These are phyloP conservation scores for Panicum virgatum DNA, from an alignment of 202 grass and related monocot genomes.

Conservation along the genomic window DNA sequence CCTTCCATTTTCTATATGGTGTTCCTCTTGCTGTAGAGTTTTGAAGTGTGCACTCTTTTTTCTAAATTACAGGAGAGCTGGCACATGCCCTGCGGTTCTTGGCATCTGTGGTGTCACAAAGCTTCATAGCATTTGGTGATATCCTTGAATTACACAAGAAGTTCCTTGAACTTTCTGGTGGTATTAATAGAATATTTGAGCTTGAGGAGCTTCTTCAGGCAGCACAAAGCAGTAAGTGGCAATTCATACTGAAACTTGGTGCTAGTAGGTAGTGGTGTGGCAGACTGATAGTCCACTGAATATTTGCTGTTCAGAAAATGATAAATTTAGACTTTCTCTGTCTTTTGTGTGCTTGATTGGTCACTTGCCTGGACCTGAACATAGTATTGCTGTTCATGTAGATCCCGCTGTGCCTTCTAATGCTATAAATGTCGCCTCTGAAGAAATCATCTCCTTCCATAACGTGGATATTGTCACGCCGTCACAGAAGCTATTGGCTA, in stretches of 20 bases:
- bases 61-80: conserved; percentile 68
- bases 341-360: background rate
- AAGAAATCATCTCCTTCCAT: conserved; percentile 79
- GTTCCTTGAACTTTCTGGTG: conserved; percentile 94
- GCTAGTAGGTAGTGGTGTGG: background rate
- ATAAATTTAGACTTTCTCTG: conserved; percentile 4
- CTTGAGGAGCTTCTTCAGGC: conserved; percentile 87
- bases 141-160: conserved; percentile 95
- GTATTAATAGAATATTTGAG: conserved; percentile 95
- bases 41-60: conserved; percentile 11
- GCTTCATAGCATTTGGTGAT: conserved; percentile 98
- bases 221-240: conserved; percentile 74
- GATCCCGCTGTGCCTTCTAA: conserved; percentile 55
- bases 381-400: conserved; percentile 36
- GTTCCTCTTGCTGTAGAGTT: conserved; percentile 25
- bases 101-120: conserved; percentile 96
- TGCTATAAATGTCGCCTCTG: conserved; percentile 31
- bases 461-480: conserved; percentile 87
- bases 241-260: background rate
- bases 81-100: conserved; percentile 93
- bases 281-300: conserved; percentile 14
- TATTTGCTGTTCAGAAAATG: conserved; percentile 7
- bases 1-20: conserved; percentile 1
- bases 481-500: conserved; percentile 87
- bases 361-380: conserved; percentile 31